phyloP scores from a whole-genome alignment of 352 stramenopile species.

The Aphanomyces euteiches region DNA sequence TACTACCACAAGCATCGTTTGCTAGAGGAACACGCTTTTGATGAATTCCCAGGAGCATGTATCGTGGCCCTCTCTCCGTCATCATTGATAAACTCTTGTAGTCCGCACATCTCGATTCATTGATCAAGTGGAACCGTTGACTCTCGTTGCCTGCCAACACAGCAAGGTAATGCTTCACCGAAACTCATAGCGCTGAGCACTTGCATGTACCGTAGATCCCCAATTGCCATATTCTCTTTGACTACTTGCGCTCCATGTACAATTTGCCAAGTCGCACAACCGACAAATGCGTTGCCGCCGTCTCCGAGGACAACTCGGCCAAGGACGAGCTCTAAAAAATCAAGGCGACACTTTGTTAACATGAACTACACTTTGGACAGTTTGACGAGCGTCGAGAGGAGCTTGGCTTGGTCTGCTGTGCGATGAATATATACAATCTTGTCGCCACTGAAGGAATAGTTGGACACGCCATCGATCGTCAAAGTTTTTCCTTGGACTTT shows the following conservation, averaged over 20 bases:
- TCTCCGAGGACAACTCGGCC: conserved; percentile 16
- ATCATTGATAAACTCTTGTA: conserved; percentile 31
- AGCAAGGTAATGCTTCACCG: conserved; percentile 40
- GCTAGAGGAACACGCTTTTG: conserved; percentile 60
- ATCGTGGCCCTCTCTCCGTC: conserved; percentile 17
- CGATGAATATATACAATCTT: conserved; percentile 87
- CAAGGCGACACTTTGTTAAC: background rate
- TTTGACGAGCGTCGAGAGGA: conserved; percentile 71
- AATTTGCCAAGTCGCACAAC: conserved; percentile 37
- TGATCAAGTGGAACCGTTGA: conserved; percentile 60
- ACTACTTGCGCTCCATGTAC: conserved; percentile 59
- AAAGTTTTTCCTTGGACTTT: conserved; percentile 74
- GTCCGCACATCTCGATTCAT: conserved; percentile 56
- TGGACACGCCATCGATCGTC: conserved; percentile 82
- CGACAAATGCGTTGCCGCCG: conserved; percentile 38
- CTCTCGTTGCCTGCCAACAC: conserved; percentile 48
- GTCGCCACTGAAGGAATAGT: conserved; percentile 82
- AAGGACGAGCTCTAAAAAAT: conserved; percentile 49
- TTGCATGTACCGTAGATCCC: background rate
- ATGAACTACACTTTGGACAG: conserved; percentile 26
- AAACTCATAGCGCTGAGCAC: background rate
- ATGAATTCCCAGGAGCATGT: conserved; percentile 58
- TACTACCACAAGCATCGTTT: conserved; percentile 70
- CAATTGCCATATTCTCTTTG: conserved; percentile 59
- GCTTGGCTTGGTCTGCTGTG: conserved; percentile 85